Percentiles rank a stretch among this genome's conserved stretches.
phyloP scores from a whole-genome alignment of 805 yeast species.

The Saturnispora serradocipensis region DNA sequence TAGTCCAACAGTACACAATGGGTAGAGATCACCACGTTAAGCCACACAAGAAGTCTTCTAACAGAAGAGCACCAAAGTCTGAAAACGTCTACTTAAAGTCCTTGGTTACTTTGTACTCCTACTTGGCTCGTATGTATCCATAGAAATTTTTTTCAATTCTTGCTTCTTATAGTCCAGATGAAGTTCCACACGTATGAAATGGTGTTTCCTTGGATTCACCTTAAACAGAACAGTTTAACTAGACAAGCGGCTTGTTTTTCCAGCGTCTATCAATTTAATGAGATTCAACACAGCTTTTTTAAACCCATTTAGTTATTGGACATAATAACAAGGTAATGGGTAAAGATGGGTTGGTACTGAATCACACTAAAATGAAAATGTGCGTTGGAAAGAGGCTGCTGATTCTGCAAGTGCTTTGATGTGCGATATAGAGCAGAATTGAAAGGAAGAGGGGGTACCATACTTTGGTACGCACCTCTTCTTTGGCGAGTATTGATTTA shows the following conservation, averaged over 20 bases:
- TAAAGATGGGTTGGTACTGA: neutral
- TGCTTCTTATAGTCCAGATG: slow-evolving; percentile 15
- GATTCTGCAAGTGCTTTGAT: slow-evolving; percentile 27
- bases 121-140: slow-evolving; percentile 91
- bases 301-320: neutral
- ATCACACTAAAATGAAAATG: neutral
- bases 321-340: neutral
- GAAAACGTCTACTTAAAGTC: slow-evolving; percentile 98
- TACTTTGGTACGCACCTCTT: neutral
- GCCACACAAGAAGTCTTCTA: slow-evolving; percentile 93
- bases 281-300: neutral
- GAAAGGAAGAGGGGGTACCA: slow-evolving; percentile 6
- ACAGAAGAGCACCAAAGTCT: slow-evolving; percentile 99
- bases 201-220: slow-evolving; percentile 9
- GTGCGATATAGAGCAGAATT: slow-evolving; percentile 46
- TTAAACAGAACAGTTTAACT: neutral
- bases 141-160: slow-evolving; percentile 16
- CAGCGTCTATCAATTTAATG: neutral
- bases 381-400: neutral
- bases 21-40: slow-evolving; percentile 96
- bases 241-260: neutral
- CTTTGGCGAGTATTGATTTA: slow-evolving; percentile 12
- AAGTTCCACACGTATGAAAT: neutral
- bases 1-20: slow-evolving; percentile 40
- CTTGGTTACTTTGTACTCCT: slow-evolving; percentile 96